These are phyloP conservation scores for Curvularia lunata DNA, from an alignment of 2,329 filamentous ascomycete genomes.

Conservation along the genomic window DNA sequence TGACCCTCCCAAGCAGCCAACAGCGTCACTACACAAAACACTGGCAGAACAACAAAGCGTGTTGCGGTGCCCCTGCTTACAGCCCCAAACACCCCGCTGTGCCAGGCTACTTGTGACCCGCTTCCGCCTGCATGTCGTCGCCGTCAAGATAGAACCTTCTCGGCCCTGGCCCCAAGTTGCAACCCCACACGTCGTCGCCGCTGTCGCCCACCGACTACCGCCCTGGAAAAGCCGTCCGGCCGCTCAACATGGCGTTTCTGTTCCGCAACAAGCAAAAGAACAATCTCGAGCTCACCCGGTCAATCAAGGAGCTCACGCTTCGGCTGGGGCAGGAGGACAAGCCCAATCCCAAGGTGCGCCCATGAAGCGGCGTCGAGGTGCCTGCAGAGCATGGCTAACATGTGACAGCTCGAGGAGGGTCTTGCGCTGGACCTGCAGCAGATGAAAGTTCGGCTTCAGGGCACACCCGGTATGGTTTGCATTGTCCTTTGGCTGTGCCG, in stretches of 20 bases:
- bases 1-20: conserved; percentile 24
- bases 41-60: conserved; percentile 34
- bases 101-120: conserved; percentile 14
- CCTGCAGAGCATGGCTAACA: conserved; percentile 26
- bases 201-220: conserved; percentile 26
- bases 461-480: conserved; percentile 74
- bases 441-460: conserved; percentile 93
- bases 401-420: conserved; percentile 76
- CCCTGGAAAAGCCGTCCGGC: conserved; percentile 18
- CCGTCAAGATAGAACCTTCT: conserved; percentile 43
- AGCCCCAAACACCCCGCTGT: conserved; percentile 11
- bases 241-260: conserved; percentile 69
- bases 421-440: conserved; percentile 82
- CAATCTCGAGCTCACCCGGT: conserved; percentile 66
- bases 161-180: conserved; percentile 34
- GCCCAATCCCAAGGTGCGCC: conserved; percentile 62
- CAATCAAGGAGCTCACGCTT: conserved; percentile 67
- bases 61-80: conserved; percentile 18
- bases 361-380: conserved; percentile 3
- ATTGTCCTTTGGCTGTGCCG: background rate
- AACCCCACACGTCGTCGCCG: conserved; percentile 29
- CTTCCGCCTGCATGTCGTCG: conserved; percentile 39
- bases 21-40: conserved; percentile 28
- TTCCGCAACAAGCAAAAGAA: conserved; percentile 69
- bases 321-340: conserved; percentile 64